Percentiles rank a stretch among this genome's conserved stretches.
Conservation (phyloP, 1,284 basidiomycete genomes). For the Filobasidium uniguttulatum region DNA sequence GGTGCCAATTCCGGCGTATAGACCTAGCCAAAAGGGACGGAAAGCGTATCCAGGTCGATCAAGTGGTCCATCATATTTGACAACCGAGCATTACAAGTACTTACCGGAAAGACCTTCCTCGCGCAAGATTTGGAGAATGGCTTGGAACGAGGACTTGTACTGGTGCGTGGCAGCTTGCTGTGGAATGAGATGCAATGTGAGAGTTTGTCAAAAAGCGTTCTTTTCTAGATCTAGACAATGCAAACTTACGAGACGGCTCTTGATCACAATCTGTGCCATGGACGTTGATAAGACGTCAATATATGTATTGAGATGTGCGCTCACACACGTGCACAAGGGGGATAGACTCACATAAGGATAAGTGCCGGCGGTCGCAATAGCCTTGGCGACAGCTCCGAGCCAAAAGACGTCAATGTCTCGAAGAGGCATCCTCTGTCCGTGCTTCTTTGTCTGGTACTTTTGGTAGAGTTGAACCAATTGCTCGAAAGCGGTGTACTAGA, state of each 20-base stretch:
- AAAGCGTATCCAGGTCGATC: background rate
- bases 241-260: slow-evolving; percentile 31
- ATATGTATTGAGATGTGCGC: background rate
- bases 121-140: slow-evolving; percentile 45
- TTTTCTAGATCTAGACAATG: background rate
- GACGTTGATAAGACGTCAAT: background rate
- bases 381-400: slow-evolving; percentile 76
- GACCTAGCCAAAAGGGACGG: slow-evolving; percentile 38
- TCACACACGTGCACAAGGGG: background rate
- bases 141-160: slow-evolving; percentile 34
- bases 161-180: slow-evolving; percentile 38
- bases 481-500: slow-evolving; percentile 63
- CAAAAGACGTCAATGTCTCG: slow-evolving; percentile 80
- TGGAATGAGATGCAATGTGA: background rate
- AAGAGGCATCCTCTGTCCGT: slow-evolving; percentile 44
- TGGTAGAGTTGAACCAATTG: slow-evolving; percentile 71
- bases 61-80: background rate
- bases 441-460: slow-evolving; percentile 45
- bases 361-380: slow-evolving; percentile 41
- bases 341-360: slow-evolving; percentile 34
- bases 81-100: slow-evolving; percentile 4
- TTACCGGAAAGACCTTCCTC: slow-evolving; percentile 53
- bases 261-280: slow-evolving; percentile 33
- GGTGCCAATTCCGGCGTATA: slow-evolving; percentile 71
- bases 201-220: background rate